phyloP scores from a whole-genome alignment of 768 basidiomycete species.

The Boletus vermiculosoides region DNA sequence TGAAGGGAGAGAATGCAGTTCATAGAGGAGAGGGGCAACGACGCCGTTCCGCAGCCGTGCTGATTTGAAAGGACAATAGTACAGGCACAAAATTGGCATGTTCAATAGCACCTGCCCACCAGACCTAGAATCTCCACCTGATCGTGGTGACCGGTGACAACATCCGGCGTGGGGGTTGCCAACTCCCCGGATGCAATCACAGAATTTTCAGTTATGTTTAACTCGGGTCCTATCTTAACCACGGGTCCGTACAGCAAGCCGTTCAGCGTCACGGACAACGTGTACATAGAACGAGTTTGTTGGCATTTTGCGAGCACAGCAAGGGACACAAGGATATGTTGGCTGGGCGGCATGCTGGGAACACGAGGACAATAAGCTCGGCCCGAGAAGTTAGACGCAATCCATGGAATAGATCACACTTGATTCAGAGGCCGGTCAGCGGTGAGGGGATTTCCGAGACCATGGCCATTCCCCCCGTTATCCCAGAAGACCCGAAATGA shows the following conservation, averaged over 20 bases:
- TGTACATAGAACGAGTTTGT: neutral
- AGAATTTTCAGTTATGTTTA: neutral
- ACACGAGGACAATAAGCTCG: conserved; percentile 30
- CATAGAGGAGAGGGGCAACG: neutral
- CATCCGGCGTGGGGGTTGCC: neutral
- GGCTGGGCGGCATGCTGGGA: conserved; percentile 12
- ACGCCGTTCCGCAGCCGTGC: neutral
- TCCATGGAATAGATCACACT: neutral
- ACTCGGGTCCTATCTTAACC: neutral
- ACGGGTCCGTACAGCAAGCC: conserved; percentile 5
- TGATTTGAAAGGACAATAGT: neutral
- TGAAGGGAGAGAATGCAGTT: neutral
- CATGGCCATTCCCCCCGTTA: conserved; percentile 6
- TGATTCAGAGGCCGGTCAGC: neutral
- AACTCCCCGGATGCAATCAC: neutral
- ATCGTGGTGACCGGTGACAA: neutral
- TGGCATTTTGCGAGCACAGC: conserved; percentile 9
- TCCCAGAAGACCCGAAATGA: conserved; percentile 33
- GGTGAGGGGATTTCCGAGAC: conserved; percentile 15
- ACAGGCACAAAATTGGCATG: conserved; percentile 2
- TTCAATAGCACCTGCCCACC: conserved; percentile 1
- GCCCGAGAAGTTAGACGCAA: conserved; percentile 8
- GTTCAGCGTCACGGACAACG: conserved; percentile 10
- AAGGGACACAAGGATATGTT: neutral
- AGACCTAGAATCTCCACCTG: neutral